phyloP scores from a whole-genome alignment of 1,284 basidiomycete genomes.

The Bondarzewia mesenterica region DNA sequence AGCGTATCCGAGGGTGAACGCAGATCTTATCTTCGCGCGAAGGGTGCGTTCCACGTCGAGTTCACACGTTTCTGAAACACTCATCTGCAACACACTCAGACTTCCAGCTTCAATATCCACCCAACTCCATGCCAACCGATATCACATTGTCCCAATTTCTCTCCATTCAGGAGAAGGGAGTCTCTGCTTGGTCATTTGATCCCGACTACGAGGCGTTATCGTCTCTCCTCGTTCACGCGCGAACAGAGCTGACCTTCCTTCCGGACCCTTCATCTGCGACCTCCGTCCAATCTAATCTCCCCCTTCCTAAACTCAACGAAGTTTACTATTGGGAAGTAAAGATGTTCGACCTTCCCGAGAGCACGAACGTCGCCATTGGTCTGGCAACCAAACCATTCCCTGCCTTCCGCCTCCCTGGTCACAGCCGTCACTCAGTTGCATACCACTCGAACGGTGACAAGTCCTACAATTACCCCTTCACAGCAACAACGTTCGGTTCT shows the following conservation, averaged over 20 bases:
- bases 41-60: conserved; percentile 53
- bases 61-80: conserved; percentile 6
- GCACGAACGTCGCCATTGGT: conserved; percentile 81
- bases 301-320: conserved; percentile 91
- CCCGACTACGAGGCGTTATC: conserved; percentile 93
- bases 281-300: conserved; percentile 90
- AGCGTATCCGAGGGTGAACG: conserved; percentile 60
- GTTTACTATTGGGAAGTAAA: conserved; percentile 98
- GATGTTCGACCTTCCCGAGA: conserved; percentile 88
- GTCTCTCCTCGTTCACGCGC: conserved; percentile 83
- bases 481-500: conserved; percentile 80
- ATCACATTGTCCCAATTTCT: conserved; percentile 96
- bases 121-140: conserved; percentile 88
- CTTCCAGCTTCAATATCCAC: conserved; percentile 85
- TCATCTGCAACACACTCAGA: conserved; percentile 39
- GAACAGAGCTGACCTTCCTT: conserved; percentile 94
- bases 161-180: conserved; percentile 96
- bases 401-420: conserved; percentile 85
- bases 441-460: conserved; percentile 98
- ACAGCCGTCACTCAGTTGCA: conserved; percentile 86
- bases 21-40: conserved; percentile 77
- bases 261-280: conserved; percentile 90
- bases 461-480: conserved; percentile 96
- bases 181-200: conserved; percentile 96
- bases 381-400: conserved; percentile 95